Evolutionary conservation across 1,139 yeast species (phyloP), one percentile per base, ranked within the genome.

Genomic region (Pichia sp.): DNA sequence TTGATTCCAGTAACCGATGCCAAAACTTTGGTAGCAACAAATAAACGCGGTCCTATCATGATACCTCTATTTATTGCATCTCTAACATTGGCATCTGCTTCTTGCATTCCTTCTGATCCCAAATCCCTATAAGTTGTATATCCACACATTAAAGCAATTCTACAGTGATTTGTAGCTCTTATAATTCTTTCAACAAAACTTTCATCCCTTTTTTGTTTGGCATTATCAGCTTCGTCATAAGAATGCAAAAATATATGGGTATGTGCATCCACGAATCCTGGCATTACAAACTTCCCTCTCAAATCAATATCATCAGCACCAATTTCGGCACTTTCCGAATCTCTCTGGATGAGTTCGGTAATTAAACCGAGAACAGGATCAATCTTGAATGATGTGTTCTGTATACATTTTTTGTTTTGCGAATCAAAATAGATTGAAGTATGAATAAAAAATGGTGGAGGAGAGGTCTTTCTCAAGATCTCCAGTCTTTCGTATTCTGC

Each of bases 181-280:
- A 56, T 42, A n/a, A 56, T 41, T 33, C 60, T 38, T 39, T 56
- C 60, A 7, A 54, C 59, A 47, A 52, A 48, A 38, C 56, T 51
- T 41, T 56, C 60, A 39, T 56, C 58, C 29, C 58, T 39, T 37
- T 54, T 56, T 39, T 56, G 60, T 29, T 48, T 51, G 10, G 55
- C 53, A 38, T 51, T 53, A 37, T 54, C 56, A 9, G 50, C 52
- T 41, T 56, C 60, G 37, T 54, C 58, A 39, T 56, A 56, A 2
- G 59, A 55, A 29, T 56, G 60, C 26, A 56, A 42, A 37, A 56
- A 56, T 11, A 56, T 56, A 34, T 56, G 60, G 0, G 60, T 55
- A 41, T 56, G 60, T 2, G 60, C 53, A 41, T 56, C 60, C 9
- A 56, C 60, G 41, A 55, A 50, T 2, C 60, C 60, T 1, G 60